Percentiles rank a stretch among this genome's conserved stretches.
Evolutionary conservation across 2,329 filamentous ascomycete species (phyloP).

Genomic region (Cladobotryum protrusum): DNA sequence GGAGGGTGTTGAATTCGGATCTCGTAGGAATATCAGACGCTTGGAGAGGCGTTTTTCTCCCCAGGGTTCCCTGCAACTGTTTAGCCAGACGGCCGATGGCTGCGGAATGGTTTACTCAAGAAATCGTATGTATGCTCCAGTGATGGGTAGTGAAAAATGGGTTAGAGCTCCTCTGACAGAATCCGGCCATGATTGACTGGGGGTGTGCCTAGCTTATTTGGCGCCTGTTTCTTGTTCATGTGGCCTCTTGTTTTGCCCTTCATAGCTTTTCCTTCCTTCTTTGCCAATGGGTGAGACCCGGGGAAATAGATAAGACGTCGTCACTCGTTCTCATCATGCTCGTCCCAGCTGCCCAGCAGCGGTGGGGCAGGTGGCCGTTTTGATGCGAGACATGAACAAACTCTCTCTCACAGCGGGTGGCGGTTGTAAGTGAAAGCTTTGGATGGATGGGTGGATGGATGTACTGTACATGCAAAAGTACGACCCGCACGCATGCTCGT

Average conservation of each 20-base stretch:
- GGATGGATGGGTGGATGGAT: too few relatives aligned
- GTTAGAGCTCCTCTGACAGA: too few relatives aligned
- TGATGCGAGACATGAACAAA: constrained; percentile 9
- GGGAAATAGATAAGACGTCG: background rate
- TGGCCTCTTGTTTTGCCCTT: background rate
- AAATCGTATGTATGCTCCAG: background rate
- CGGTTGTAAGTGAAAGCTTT: background rate
- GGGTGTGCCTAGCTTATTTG: background rate
- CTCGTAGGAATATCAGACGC: constrained; percentile 11
- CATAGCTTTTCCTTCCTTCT: background rate
- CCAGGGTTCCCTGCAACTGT: constrained; percentile 10
- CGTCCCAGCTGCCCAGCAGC: background rate
- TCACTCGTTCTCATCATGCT: constrained; percentile 3
- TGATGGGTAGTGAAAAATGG: too few relatives aligned
- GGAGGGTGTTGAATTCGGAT: constrained; percentile 11
- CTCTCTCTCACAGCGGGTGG: background rate
- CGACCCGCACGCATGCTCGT: background rate
- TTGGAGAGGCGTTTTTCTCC: constrained; percentile 5
- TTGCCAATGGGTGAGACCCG: constrained; percentile 2
- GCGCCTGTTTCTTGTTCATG: background rate
- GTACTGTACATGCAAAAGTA: background rate
- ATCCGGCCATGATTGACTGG: background rate
- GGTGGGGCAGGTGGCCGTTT: constrained; percentile 4
- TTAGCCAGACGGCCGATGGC: constrained; percentile 7
- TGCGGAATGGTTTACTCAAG: background rate